Conservation (phyloP, 108 stramenopile species). For the Pseudonitzschia pungens region DNA sequence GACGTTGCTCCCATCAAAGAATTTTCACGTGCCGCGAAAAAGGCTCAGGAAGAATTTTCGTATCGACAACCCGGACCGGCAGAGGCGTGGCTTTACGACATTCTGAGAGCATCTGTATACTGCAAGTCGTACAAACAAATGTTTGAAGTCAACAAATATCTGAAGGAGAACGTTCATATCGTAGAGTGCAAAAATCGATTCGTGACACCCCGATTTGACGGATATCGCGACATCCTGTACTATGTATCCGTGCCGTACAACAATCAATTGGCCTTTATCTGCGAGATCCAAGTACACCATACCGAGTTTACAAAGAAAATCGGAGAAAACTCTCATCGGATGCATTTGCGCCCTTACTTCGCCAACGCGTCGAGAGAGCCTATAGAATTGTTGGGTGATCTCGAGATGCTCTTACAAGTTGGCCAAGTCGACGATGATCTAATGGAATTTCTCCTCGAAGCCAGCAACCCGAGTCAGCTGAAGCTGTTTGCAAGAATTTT, state of each 20-base stretch:
- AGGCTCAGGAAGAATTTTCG: constrained; percentile 36
- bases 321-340: constrained; percentile 28
- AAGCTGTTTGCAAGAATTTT: constrained; percentile 38
- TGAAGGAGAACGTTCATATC: constrained; percentile 38
- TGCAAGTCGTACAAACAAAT: constrained; percentile 37
- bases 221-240: constrained; percentile 41
- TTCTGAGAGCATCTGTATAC: constrained; percentile 30
- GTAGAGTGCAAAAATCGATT: constrained; percentile 39
- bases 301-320: constrained; percentile 19
- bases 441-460: constrained; percentile 34
- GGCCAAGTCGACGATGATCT: constrained; percentile 30
- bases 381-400: constrained; percentile 25
- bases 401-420: constrained; percentile 31
- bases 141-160: constrained; percentile 35
- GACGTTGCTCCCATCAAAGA: constrained; percentile 27
- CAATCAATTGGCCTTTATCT: constrained; percentile 32
- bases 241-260: constrained; percentile 39
- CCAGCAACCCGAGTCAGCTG: constrained; percentile 29
- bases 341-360: constrained; percentile 34
- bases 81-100: constrained; percentile 39
- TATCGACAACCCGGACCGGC: constrained; percentile 34
- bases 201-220: constrained; percentile 34
- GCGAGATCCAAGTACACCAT: constrained; percentile 41
- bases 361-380: constrained; percentile 19
- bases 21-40: constrained; percentile 22